Evolutionary conservation across 768 basidiomycete species (phyloP).

Genomic region (Boletus fagicola): DNA sequence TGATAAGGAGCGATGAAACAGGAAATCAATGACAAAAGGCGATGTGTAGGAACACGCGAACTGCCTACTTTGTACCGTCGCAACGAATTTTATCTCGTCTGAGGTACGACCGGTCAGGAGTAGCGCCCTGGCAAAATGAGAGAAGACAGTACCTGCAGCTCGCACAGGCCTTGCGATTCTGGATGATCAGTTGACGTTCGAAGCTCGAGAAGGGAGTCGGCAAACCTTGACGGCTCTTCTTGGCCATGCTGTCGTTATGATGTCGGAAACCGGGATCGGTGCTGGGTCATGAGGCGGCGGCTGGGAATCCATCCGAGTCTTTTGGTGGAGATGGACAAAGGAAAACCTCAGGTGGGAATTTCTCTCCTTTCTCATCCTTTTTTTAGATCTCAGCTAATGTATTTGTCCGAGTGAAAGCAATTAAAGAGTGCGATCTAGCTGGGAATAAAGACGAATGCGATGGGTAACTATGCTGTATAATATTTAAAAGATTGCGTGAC

Average conservation of each 20-base stretch:
- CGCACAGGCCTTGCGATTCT: constrained; percentile 48
- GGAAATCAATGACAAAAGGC: constrained; percentile 1
- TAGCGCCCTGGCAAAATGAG: background rate
- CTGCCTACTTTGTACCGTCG: constrained; percentile 48
- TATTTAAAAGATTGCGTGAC: background rate
- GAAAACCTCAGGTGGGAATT: constrained; percentile 30
- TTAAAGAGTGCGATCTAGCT: background rate
- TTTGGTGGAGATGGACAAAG: constrained; percentile 28
- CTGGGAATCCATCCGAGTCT: constrained; percentile 35
- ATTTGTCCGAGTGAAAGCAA: background rate
- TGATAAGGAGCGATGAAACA: background rate
- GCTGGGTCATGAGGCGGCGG: constrained; percentile 31
- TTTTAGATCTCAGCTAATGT: constrained; percentile 9
- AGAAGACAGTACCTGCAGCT: constrained; percentile 46
- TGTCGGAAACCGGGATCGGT: constrained; percentile 52
- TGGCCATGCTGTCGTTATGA: constrained; percentile 45
- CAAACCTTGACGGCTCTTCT: constrained; percentile 52
- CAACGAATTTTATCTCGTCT: constrained; percentile 65
- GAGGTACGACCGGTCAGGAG: constrained; percentile 5
- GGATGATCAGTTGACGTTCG: constrained; percentile 13
- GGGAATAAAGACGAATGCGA: background rate
- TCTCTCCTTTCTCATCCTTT: constrained; percentile 26
- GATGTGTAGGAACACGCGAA: background rate
- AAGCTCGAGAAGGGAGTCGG: constrained; percentile 10
- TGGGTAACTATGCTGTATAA: background rate